Conservation (phyloP, 371 early-diverging fungal genomes). For the Mortierella polycephala region DNA sequence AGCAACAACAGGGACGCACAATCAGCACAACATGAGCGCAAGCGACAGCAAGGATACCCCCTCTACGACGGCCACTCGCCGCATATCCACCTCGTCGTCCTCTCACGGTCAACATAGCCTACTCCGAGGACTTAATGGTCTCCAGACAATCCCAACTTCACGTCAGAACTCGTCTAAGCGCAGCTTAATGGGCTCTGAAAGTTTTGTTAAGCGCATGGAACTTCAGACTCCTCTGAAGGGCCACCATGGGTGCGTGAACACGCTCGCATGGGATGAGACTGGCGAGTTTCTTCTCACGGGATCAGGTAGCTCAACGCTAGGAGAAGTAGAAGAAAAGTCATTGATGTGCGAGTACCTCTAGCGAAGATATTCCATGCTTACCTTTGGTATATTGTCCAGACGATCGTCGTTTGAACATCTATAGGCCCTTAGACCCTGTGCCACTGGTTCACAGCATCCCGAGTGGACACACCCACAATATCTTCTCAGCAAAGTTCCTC, state of each 20-base stretch:
- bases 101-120: slow-evolving; percentile 8
- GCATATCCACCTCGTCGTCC: slow-evolving; percentile 3
- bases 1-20: too few relatives aligned
- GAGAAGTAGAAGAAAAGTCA: too few relatives aligned
- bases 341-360: too few relatives aligned
- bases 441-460: slow-evolving; percentile 42
- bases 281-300: slow-evolving; percentile 54
- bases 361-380: too few relatives aligned
- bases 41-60: too few relatives aligned
- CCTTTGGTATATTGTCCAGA: too few relatives aligned
- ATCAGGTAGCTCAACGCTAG: too few relatives aligned
- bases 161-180: slow-evolving; percentile 22
- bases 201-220: slow-evolving; percentile 38
- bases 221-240: slow-evolving; percentile 57
- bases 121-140: slow-evolving; percentile 7
- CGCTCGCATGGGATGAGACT: slow-evolving; percentile 53
- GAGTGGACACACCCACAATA: slow-evolving; percentile 75
- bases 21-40: too few relatives aligned
- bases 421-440: slow-evolving; percentile 30
- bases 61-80: too few relatives aligned
- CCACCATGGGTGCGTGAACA: slow-evolving; percentile 85
- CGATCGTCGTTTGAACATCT: slow-evolving; percentile 39
- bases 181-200: slow-evolving; percentile 20
- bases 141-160: slow-evolving; percentile 16
- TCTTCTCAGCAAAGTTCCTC: slow-evolving; percentile 82